These are phyloP conservation scores for Salix suchowensis DNA, from an alignment of 345 rosid species.

Conservation along the genomic window DNA sequence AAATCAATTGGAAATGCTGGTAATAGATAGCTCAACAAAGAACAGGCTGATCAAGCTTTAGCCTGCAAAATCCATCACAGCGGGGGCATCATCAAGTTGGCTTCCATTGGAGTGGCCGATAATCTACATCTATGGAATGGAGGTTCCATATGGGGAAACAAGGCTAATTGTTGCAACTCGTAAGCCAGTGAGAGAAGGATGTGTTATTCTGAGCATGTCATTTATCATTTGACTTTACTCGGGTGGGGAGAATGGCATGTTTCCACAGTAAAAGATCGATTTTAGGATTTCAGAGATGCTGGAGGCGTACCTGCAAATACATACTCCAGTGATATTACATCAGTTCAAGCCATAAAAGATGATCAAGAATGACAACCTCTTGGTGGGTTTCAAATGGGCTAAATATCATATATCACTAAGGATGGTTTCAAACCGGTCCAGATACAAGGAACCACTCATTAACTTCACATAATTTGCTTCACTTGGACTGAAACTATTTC, in stretches of 20 bases:
- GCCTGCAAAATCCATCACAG: not conserved
- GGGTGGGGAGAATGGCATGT: not conserved
- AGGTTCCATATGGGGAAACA: not conserved
- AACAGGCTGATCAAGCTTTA: not conserved
- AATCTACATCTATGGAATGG: not conserved
- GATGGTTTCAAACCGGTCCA: not conserved
- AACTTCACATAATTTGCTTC: not conserved
- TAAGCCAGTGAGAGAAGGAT: not conserved
- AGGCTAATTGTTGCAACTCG: not conserved
- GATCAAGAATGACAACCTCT: not conserved
- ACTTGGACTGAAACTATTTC: slow-evolving; percentile 28
- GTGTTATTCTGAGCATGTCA: not conserved
- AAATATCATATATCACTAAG: not conserved
- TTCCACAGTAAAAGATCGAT: not conserved
- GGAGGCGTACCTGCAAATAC: not conserved
- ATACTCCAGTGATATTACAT: too few relatives aligned
- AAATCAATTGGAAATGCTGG: not conserved
- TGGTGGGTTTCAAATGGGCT: not conserved
- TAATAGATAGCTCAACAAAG: not conserved
- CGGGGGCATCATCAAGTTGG: not conserved
- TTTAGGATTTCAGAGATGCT: not conserved
- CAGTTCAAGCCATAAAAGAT: not conserved
- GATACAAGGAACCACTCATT: not conserved
- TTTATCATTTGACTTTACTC: not conserved
- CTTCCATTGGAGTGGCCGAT: not conserved